phyloP scores from a whole-genome alignment of 1,284 basidiomycete genomes.

The Stygiomarasmius scandens region DNA sequence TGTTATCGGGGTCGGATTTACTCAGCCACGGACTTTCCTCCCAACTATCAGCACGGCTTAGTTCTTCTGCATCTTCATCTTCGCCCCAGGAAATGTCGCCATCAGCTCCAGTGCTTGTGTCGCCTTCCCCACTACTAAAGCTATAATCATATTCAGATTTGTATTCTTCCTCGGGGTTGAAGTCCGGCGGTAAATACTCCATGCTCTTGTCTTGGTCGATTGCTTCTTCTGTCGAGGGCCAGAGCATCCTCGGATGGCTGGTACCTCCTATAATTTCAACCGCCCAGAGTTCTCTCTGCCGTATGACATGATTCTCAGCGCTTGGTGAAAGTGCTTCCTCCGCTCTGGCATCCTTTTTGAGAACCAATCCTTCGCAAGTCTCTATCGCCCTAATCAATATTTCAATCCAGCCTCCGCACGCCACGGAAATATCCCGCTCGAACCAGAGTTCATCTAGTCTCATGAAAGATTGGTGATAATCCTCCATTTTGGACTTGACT shows the following conservation, averaged over 20 bases:
- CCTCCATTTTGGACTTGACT: conserved; percentile 57
- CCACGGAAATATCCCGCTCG: conserved; percentile 51
- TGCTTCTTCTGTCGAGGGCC: conserved; percentile 15
- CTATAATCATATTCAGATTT: conserved; percentile 10
- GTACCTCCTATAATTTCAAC: conserved; percentile 44
- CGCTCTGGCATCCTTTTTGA: conserved; percentile 39
- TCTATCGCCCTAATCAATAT: conserved; percentile 54
- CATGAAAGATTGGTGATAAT: conserved; percentile 51
- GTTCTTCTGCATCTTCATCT: conserved; percentile 12
- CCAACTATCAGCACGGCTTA: background rate
- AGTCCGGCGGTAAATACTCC: conserved; percentile 15
- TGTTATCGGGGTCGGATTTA: background rate
- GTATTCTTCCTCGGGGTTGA: conserved; percentile 15
- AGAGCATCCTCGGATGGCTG: conserved; percentile 9
- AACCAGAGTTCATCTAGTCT: conserved; percentile 74
- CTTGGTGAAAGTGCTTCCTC: conserved; percentile 21
- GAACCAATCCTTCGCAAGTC: conserved; percentile 36
- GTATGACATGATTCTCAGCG: conserved; percentile 3
- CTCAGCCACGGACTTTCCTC: background rate
- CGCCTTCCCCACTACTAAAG: conserved; percentile 9
- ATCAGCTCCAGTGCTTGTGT: conserved; percentile 10
- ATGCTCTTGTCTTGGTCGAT: conserved; percentile 11
- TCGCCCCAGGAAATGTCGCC: conserved; percentile 19
- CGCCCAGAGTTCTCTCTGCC: conserved; percentile 34
- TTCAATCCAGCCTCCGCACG: conserved; percentile 76